phyloP scores from a whole-genome alignment of 805 yeast genomes.

The Candida railenensis region DNA sequence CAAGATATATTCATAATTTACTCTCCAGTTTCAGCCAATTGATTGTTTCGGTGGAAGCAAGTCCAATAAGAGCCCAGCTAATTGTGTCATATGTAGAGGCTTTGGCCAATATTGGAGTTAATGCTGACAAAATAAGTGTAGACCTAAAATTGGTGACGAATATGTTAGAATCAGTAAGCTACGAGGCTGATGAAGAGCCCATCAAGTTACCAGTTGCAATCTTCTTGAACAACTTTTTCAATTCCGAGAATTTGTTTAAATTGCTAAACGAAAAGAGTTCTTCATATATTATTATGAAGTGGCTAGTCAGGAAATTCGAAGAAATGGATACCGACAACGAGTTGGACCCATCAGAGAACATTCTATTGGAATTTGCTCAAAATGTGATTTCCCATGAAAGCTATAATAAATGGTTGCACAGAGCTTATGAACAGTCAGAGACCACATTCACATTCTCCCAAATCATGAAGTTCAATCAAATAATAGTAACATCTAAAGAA shows the following conservation, averaged over 20 bases:
- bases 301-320: conserved; percentile 8
- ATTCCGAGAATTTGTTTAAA: neutral
- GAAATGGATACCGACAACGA: conserved; percentile 12
- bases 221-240: neutral
- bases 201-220: neutral
- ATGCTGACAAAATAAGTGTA: neutral
- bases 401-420: conserved; percentile 22
- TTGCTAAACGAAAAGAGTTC: neutral
- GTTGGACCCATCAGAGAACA: conserved; percentile 12
- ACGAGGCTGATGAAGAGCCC: neutral
- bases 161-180: neutral
- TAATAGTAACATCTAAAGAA: conserved; percentile 36
- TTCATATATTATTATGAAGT: neutral
- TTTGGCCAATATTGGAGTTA: conserved; percentile 15
- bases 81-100: conserved; percentile 19
- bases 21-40: neutral
- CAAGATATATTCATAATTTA: neutral
- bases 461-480: conserved; percentile 27
- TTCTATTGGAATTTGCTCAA: conserved; percentile 20
- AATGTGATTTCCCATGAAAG: conserved; percentile 29
- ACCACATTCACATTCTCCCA: conserved; percentile 4
- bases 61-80: neutral
- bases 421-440: neutral
- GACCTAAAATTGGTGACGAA: neutral
- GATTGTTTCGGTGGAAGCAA: neutral